Conservation (phyloP, 768 basidiomycete genomes). For the Termitomyces sp. region DNA sequence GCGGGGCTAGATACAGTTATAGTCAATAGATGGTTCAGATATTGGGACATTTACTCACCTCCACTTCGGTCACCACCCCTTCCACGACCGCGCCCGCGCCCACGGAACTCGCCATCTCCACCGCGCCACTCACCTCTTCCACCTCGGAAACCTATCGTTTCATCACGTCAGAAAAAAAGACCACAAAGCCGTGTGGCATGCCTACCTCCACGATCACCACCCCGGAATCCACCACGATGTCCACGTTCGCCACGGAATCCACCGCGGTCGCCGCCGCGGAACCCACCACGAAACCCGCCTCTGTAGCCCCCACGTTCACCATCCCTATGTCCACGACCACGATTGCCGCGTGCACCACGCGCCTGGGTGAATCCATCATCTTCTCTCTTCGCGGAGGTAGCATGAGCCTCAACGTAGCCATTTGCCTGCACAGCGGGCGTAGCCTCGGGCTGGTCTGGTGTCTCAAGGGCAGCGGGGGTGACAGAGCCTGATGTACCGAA, state of each 20-base stretch:
- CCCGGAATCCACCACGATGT: conserved; percentile 37
- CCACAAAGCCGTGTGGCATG: neutral
- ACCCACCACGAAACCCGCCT: conserved; percentile 28
- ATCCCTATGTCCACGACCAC: conserved; percentile 32
- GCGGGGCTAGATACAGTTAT: conserved; percentile 4
- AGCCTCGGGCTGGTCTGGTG: conserved; percentile 17
- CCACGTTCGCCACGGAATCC: conserved; percentile 27
- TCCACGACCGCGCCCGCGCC: conserved; percentile 34
- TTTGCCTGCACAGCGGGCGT: conserved; percentile 23
- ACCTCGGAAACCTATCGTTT: conserved; percentile 26
- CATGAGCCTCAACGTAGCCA: conserved; percentile 19
- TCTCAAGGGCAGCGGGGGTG: conserved; percentile 43
- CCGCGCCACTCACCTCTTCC: conserved; percentile 45
- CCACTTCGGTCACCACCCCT: conserved; percentile 34
- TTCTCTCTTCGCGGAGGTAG: conserved; percentile 27
- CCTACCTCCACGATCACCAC: conserved; percentile 31
- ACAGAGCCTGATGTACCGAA: conserved; percentile 70
- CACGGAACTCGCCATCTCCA: conserved; percentile 36
- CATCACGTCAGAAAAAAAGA: neutral
- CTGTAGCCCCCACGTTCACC: conserved; percentile 19
- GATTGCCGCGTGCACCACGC: conserved; percentile 41
- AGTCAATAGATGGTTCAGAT: conserved; percentile 1
- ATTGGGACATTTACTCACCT: conserved; percentile 17
- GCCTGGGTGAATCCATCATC: conserved; percentile 61
- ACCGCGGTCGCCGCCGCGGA: conserved; percentile 26